Evolutionary conservation across 768 basidiomycete species (phyloP).

Genomic region (Suillus hirtellus): DNA sequence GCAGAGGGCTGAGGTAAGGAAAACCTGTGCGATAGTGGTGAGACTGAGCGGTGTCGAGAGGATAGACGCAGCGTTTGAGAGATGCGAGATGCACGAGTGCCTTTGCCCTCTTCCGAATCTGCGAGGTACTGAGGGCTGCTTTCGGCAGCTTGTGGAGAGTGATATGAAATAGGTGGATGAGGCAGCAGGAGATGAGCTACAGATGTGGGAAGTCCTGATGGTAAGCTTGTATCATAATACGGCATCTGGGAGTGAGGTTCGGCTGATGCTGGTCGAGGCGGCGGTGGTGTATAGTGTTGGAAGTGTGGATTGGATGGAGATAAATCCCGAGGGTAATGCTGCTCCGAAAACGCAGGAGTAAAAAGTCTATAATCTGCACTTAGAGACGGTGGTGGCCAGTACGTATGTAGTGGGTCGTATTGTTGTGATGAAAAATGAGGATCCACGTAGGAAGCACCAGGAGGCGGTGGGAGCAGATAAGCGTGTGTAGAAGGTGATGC

Average conservation of each 20-base stretch:
- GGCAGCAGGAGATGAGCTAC: constrained; percentile 30
- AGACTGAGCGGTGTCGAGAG: constrained; percentile 61
- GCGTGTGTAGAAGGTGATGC: constrained; percentile 17
- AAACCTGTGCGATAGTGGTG: constrained; percentile 59
- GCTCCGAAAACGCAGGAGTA: constrained; percentile 3
- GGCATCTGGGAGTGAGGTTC: constrained; percentile 37
- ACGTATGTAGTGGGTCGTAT: not conserved
- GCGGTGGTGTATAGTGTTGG: constrained; percentile 38
- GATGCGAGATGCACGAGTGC: constrained; percentile 57
- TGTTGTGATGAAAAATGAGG: constrained; percentile 5
- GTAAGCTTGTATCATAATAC: constrained; percentile 29
- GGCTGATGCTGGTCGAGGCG: constrained; percentile 56
- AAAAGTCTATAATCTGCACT: not conserved
- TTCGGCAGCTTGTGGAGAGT: constrained; percentile 15
- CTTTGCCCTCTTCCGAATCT: constrained; percentile 59
- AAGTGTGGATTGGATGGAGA: constrained; percentile 11
- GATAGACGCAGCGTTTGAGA: constrained; percentile 58
- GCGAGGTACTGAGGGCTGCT: constrained; percentile 20
- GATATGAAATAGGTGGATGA: constrained; percentile 29
- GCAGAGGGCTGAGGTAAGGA: constrained; percentile 35
- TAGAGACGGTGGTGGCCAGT: constrained; percentile 1
- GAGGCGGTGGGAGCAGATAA: constrained; percentile 28
- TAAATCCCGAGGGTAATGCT: not conserved
- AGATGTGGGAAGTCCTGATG: constrained; percentile 39
- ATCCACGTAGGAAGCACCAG: constrained; percentile 11